Evolutionary conservation across 345 rosid species (phyloP), one percentile per base, ranked within the genome.

Genomic region (Bruguiera parviflora): DNA sequence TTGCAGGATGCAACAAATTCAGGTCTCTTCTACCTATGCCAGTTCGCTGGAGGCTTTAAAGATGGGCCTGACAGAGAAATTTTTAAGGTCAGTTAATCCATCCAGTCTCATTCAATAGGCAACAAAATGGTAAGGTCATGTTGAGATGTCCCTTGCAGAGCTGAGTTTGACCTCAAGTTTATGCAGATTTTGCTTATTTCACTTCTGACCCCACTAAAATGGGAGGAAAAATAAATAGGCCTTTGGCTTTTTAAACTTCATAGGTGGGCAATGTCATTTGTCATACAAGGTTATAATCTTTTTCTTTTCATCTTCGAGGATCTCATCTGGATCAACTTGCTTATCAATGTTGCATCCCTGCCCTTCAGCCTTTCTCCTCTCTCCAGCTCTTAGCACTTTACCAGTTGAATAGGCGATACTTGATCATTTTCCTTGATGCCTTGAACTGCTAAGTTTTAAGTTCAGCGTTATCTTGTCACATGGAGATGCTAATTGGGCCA

Each of bases 21-120:
- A 6, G 96, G 96, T 66, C 84, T 92, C 37, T 84, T 82, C 85
- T 86, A 88, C 77, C 79, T 92, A 8, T 92, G 96, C 78, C 85
- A 86, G 75, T 53, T 84, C 37, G 82, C 92, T 65, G 92, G 62
- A 74, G 84, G 88, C 78, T 68, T 87, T 70, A 83, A 88, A 81
- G 84, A 72, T 60, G 85, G 81, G 31, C 65, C 62, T 64, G 72
- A 77, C 58, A 32, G 80, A 63, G 82, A 76, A 78, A 71, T 62
- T 65, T 47, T 82, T 61, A 78, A 86, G 95, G 96, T 92, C 62
- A 73, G 78, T 61, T 55, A 65, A 49, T 62, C 16, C 35, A 8
- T 67, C 25, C 68, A 24, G 4, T 7, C 27, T 51, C 35, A 0
- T 13, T 43, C 49, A 43, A 43, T 43, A 43, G 49, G 15, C 13